phyloP scores from a whole-genome alignment of 2,329 filamentous ascomycete species.

The Penicillium sp. region DNA sequence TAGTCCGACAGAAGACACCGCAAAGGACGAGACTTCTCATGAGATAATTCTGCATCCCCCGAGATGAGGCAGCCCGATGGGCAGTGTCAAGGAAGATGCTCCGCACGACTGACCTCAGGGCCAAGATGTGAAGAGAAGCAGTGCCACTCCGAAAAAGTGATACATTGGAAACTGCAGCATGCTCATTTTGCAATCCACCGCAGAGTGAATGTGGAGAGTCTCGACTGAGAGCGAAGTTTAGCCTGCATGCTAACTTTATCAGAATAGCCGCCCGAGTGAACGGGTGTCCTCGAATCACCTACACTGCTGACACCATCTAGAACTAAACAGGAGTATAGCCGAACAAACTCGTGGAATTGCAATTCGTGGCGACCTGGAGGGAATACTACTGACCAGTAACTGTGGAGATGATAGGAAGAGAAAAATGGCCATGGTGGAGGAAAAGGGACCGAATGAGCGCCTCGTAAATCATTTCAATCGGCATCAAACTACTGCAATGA shows the following conservation, averaged over 20 bases:
- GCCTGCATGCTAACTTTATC: not conserved
- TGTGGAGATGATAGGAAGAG: not conserved
- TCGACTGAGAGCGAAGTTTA: not conserved
- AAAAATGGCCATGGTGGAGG: too few relatives aligned
- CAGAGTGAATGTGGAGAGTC: not conserved
- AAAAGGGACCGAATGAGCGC: too few relatives aligned
- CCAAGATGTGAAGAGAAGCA: not conserved
- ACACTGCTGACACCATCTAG: not conserved
- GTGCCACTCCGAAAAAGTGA: not conserved
- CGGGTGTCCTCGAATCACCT: not conserved
- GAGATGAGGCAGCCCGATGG: not conserved
- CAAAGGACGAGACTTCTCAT: not conserved
- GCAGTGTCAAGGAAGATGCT: not conserved
- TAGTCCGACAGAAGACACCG: not conserved
- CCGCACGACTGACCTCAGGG: not conserved
- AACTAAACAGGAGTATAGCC: not conserved
- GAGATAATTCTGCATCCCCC: not conserved
- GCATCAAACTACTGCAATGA: too few relatives aligned
- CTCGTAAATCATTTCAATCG: too few relatives aligned
- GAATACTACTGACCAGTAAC: not conserved
- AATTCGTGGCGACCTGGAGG: not conserved
- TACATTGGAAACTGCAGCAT: not conserved
- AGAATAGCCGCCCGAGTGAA: not conserved
- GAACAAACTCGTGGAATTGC: not conserved
- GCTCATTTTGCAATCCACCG: not conserved